Evolutionary conservation across 2,329 filamentous ascomycete species (phyloP).

Genomic region (Aspergillus sp.): DNA sequence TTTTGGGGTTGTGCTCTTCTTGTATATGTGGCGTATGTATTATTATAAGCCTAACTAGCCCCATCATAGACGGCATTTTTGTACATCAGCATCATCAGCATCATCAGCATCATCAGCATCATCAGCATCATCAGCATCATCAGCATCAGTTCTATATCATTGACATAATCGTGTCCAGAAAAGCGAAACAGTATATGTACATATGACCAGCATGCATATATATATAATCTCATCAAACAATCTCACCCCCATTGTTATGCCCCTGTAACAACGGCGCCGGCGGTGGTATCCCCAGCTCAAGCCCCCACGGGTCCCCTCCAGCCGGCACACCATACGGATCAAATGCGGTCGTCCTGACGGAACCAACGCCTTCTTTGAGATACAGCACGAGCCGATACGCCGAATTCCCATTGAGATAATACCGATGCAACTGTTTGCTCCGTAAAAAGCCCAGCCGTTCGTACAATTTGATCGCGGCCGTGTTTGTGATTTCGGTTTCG

Average conservation of each 20-base stretch:
- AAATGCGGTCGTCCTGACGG: slow-evolving; percentile 31
- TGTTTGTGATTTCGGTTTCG: slow-evolving; percentile 91
- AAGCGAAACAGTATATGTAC: too few species aligned
- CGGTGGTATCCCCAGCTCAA: slow-evolving; percentile 6
- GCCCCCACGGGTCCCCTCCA: slow-evolving; percentile 2
- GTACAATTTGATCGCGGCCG: slow-evolving; percentile 82
- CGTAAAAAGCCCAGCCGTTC: slow-evolving; percentile 85
- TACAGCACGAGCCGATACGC: slow-evolving; percentile 83
- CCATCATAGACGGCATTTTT: background rate
- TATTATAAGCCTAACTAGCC: background rate
- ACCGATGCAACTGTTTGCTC: slow-evolving; percentile 86
- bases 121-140: too few species aligned
- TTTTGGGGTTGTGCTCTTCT: too few species aligned
- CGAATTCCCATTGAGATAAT: slow-evolving; percentile 93
- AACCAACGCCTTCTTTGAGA: slow-evolving; percentile 54
- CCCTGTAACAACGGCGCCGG: slow-evolving; percentile 14
- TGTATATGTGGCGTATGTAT: background rate
- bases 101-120: too few species aligned
- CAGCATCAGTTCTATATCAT: too few species aligned
- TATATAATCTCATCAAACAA: background rate
- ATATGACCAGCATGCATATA: too few species aligned
- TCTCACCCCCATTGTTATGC: slow-evolving; percentile 11
- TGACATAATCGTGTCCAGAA: too few species aligned
- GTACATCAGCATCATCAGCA: too few species aligned
- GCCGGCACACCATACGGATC: slow-evolving; percentile 23